Base-by-base conservation (phyloP, 768 basidiomycete genomes). In the Phylloporus rhodoxanthus region DNA sequence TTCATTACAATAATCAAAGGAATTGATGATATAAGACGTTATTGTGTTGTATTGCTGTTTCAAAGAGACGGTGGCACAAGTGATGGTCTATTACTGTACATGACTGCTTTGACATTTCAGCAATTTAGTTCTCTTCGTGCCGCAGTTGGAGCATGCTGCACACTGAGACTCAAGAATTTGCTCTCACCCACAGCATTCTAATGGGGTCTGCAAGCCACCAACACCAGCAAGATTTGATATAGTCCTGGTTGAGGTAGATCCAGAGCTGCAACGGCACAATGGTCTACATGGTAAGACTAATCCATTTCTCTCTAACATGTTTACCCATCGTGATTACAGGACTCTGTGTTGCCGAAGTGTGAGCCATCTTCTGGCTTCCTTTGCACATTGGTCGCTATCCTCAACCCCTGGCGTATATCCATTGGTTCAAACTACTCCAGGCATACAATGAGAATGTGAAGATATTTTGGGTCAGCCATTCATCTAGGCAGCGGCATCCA, bases 331-430 rank as follows among this genome's bases (percentile, higher is more conserved):
- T 32, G 3, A 9, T 20, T 37, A 11, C 28, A 65, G 67, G 59
- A 4, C 47, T 63, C 10, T 53, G 55, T 6, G 45, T 66, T 36
- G 63, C 59, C 6, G 66, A 64, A 50, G 58, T 67, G 6, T 50
- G 53, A 15, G 58, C 53, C 11, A 64, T 69, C 17, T 69, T 69
- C 39, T 32, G 51, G 36, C 51, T 66, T 5, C 64, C 59, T 4
- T n/a, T 26, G 1, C 29, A 56, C 10, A 56, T 49, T 14, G 48
- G 45, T 1, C 8, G 17, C 4, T 49, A 50, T 17, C 33, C 50
- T 4, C 50, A 60, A 33, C 61, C 58, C 0, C 50, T 68, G 5
- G 61, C 56, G 0, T 67, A 65, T 8, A 8, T 44, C 13, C 21
- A 33, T 9, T 44, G 30, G 43, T 44, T 44, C 43, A 44, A 44